Conservation (phyloP, 192 early-diverging fungal species). For the Coemansia aciculifera region DNA sequence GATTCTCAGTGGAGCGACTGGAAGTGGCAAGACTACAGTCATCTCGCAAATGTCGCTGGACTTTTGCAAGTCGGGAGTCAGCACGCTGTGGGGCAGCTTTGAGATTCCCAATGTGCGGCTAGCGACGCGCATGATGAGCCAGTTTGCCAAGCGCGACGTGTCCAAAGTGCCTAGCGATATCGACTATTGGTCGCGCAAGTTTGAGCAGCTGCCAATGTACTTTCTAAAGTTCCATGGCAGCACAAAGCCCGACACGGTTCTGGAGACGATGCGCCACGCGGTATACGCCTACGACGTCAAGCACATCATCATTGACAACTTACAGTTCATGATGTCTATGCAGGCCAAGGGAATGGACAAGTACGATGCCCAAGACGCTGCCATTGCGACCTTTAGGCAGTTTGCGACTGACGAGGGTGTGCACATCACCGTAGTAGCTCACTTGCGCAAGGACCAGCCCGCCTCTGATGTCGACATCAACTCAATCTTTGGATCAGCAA, state of each 20-base stretch:
- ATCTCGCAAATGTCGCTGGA: conserved; percentile 71
- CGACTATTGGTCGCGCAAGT: conserved; percentile 61
- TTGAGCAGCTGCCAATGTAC: conserved; percentile 71
- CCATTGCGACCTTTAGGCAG: conserved; percentile 61
- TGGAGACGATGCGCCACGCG: conserved; percentile 66
- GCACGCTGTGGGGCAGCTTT: conserved; percentile 76
- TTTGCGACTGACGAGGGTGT: conserved; percentile 70
- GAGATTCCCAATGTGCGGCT: conserved; percentile 72
- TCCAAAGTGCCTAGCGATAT: conserved; percentile 53
- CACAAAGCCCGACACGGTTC: conserved; percentile 63
- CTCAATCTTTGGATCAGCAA: conserved; percentile 71
- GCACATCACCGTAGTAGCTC: conserved; percentile 72
- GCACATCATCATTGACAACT: conserved; percentile 72
- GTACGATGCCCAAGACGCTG: conserved; percentile 70
- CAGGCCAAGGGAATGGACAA: conserved; percentile 63
- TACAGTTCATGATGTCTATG: conserved; percentile 75
- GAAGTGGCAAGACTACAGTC: conserved; percentile 71
- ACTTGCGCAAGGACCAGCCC: conserved; percentile 64
- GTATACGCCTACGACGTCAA: conserved; percentile 70
- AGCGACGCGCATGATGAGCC: conserved; percentile 67
- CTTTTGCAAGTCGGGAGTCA: conserved; percentile 66
- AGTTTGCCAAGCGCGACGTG: conserved; percentile 63
- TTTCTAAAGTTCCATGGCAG: conserved; percentile 76
- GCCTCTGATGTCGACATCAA: conserved; percentile 64
- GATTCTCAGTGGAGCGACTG: conserved; percentile 68